phyloP scores from a whole-genome alignment of 78 protist species.

The Creolimax fragrantissima region DNA sequence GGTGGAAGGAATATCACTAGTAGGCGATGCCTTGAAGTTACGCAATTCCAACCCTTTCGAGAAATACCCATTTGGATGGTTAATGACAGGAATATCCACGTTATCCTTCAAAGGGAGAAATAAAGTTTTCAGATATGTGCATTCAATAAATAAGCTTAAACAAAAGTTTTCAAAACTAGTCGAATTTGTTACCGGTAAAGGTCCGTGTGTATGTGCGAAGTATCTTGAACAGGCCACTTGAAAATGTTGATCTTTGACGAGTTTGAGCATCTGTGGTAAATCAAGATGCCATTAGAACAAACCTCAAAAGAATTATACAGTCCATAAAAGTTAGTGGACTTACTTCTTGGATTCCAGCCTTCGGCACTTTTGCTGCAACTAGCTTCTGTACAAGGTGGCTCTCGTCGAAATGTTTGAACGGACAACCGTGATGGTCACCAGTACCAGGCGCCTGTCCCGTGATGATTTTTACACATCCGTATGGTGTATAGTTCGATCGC shows the following conservation, averaged over 20 bases:
- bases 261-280: not conserved
- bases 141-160: too few species aligned
- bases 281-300: not conserved
- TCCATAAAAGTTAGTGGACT: too few species aligned
- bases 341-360: not conserved
- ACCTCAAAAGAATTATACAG: not conserved
- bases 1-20: not conserved
- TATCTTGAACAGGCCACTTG: constrained; percentile 45
- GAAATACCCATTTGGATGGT: not conserved
- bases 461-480: constrained; percentile 14
- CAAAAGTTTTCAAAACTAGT: too few species aligned
- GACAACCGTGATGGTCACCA: constrained; percentile 61
- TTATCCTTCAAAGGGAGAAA: too few species aligned
- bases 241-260: constrained; percentile 31
- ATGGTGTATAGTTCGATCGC: constrained; percentile 55
- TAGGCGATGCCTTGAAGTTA: not conserved
- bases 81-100: not conserved
- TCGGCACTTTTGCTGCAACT: not conserved
- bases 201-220: constrained; percentile 6
- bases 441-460: not conserved
- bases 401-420: constrained; percentile 41
- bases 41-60: not conserved
- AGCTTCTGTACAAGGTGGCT: not conserved
- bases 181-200: not conserved
- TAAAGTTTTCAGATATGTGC: too few species aligned